Evolutionary conservation across 257 asterid genomes (phyloP), one percentile per base, ranked within the genome.

Genomic region (Coffea eugenioides): DNA sequence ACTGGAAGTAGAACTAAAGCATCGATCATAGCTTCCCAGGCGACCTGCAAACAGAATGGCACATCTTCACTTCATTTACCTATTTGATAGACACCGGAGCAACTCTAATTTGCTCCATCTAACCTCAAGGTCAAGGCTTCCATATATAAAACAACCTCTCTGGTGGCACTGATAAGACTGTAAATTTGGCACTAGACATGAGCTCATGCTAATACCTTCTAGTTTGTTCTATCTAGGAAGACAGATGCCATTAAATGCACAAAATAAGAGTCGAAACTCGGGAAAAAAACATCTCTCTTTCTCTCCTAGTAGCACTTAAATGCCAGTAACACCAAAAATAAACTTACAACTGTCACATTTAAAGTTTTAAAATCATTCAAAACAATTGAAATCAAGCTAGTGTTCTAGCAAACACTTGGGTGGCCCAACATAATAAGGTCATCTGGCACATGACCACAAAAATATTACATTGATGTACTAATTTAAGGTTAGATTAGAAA

Each of bases 11-110:
- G 90, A 39, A 88, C 81, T 74, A 90, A 84, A 84, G 90, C 91
- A 88, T 92, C 97, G 79, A 93, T 80, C 54, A 93, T 85, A 81
- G 92, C 90, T 86, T 93, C 93, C 98, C 96, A 93, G 46, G 98
- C 88, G 23, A 89, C 94, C 97, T 91, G 90, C 83, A 86, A 82
- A 85, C 69, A 57, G 73, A 79, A 84, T 66, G 45, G 27, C 52
- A 84, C 74, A 73, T 61, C 36, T 81, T 46, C 62, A 76, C 25
- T 36, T 59, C 23, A 69, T 16, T 57, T 31, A 64, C 51, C 57
- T 20, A 18, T n/a, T n/a, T 7, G 34, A 10, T 57, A 43, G 12
- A 39, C 69, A 64, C 27, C 27, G 16, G 15, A 11, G 41, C 41
- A 64, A 64, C 25, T 11, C 27, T 64, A 64, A 25, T 11, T 64